Percentiles rank a stretch among this genome's conserved stretches.
phyloP scores from a whole-genome alignment of 768 basidiomycete species.

The Amanita exitialis region DNA sequence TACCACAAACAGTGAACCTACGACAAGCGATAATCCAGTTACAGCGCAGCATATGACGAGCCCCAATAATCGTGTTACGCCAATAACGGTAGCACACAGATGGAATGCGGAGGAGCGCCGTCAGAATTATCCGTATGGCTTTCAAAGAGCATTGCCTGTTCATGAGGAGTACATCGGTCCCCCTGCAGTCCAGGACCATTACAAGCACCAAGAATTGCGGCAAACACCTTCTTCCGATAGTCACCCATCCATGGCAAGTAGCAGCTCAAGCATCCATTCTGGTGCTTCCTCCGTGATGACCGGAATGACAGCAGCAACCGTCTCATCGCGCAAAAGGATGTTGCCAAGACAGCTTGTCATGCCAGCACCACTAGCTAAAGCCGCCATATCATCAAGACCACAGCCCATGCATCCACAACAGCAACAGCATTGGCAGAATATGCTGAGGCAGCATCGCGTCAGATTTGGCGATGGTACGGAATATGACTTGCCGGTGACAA shows the following conservation, averaged over 20 bases:
- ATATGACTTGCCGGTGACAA: conserved; percentile 2
- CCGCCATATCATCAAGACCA: not conserved
- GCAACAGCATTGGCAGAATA: not conserved
- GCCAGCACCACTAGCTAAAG: conserved; percentile 51
- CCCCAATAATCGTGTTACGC: not conserved
- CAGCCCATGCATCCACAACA: not conserved
- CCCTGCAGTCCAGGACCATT: not conserved
- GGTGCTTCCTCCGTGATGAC: not conserved
- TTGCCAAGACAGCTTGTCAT: conserved; percentile 63
- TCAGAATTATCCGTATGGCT: not conserved
- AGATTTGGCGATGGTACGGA: conserved; percentile 5
- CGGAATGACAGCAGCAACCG: not conserved
- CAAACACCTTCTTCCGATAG: not conserved
- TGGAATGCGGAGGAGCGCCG: not conserved
- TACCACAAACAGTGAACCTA: not conserved
- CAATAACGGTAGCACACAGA: not conserved
- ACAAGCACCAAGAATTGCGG: not conserved
- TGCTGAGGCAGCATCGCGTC: conserved; percentile 1
- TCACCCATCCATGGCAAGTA: not conserved
- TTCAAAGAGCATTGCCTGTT: not conserved
- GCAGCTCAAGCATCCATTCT: conserved; percentile 1
- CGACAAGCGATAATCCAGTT: not conserved
- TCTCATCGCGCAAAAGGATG: conserved; percentile 21
- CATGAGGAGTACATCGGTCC: not conserved
- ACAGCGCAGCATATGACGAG: too few relatives aligned